These are phyloP conservation scores for Suillus weaverae DNA, from an alignment of 768 basidiomycete genomes.

Conservation along the genomic window DNA sequence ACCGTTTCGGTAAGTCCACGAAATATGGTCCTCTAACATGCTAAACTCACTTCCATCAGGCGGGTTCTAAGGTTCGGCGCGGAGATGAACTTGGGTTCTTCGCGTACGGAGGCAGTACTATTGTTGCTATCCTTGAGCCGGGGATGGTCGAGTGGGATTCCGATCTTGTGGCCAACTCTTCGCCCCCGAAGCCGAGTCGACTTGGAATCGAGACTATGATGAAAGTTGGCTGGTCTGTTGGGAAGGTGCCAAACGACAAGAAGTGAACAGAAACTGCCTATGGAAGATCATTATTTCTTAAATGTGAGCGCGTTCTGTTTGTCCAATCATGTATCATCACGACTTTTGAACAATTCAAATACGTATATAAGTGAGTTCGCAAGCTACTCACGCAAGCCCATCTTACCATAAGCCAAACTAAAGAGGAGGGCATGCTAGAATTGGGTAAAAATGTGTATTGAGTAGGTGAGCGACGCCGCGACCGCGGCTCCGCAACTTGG, in stretches of 20 bases:
- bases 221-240: conserved; percentile 40
- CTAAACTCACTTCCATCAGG: conserved; percentile 22
- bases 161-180: conserved; percentile 59
- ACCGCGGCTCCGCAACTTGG: not conserved
- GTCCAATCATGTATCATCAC: not conserved
- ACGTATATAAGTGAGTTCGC: not conserved
- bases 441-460: not conserved
- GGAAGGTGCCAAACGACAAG: conserved; percentile 12
- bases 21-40: not conserved
- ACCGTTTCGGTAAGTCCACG: conserved; percentile 38
- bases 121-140: conserved; percentile 59
- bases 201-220: conserved; percentile 65
- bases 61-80: conserved; percentile 51
- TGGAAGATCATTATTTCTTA: not conserved
- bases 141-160: conserved; percentile 56
- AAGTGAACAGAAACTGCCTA: not conserved
- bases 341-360: not conserved
- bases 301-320: not conserved
- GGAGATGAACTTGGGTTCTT: conserved; percentile 70
- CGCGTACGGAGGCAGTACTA: conserved; percentile 78
- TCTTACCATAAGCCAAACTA: not conserved
- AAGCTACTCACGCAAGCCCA: not conserved
- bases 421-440: not conserved
- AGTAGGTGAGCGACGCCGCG: not conserved
- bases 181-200: conserved; percentile 3